Evolutionary conservation across 2,329 filamentous ascomycete genomes (phyloP).

Genomic region (Ophidiomyces ophidiicola): DNA sequence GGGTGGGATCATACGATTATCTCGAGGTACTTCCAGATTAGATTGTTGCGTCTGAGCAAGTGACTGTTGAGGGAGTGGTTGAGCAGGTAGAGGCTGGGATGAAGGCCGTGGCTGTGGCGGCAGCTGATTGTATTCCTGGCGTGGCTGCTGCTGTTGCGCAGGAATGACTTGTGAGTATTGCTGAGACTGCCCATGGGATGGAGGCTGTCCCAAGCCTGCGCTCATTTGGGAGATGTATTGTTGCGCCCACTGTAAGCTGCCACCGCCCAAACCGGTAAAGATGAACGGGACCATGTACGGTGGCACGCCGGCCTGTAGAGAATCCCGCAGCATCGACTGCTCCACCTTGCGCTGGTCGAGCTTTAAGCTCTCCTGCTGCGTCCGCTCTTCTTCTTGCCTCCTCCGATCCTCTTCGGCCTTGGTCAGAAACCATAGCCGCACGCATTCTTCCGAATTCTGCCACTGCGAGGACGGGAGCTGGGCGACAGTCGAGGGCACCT

Average conservation of each 20-base stretch:
- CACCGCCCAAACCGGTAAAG: conserved; percentile 59
- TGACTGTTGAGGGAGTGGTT: conserved; percentile 15
- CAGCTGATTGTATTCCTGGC: conserved; percentile 17
- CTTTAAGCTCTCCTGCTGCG: conserved; percentile 49
- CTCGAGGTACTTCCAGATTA: conserved; percentile 21
- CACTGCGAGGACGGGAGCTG: conserved; percentile 51
- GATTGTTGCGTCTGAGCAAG: conserved; percentile 17
- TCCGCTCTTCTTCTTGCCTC: conserved; percentile 62
- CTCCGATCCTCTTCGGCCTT: conserved; percentile 61
- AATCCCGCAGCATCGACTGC: conserved; percentile 58
- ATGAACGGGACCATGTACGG: conserved; percentile 63
- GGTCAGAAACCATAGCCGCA: conserved; percentile 58
- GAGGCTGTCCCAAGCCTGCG: background rate
- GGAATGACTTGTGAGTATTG: conserved; percentile 40
- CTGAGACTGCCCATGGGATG: conserved; percentile 35
- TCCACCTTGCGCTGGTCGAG: conserved; percentile 63
- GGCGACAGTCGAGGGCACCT: conserved; percentile 33
- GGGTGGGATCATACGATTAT: conserved; percentile 26
- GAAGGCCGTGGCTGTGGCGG: conserved; percentile 12
- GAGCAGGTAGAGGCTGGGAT: conserved; percentile 14
- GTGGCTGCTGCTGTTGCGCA: conserved; percentile 22
- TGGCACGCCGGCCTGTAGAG: conserved; percentile 57
- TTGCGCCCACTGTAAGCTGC: conserved; percentile 54
- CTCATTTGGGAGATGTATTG: conserved; percentile 44
- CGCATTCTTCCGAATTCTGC: conserved; percentile 56